Evolutionary conservation across 2,329 filamentous ascomycete genomes (phyloP), one percentile per base, ranked within the genome.

Genomic region (Rhynchosporium secalis): DNA sequence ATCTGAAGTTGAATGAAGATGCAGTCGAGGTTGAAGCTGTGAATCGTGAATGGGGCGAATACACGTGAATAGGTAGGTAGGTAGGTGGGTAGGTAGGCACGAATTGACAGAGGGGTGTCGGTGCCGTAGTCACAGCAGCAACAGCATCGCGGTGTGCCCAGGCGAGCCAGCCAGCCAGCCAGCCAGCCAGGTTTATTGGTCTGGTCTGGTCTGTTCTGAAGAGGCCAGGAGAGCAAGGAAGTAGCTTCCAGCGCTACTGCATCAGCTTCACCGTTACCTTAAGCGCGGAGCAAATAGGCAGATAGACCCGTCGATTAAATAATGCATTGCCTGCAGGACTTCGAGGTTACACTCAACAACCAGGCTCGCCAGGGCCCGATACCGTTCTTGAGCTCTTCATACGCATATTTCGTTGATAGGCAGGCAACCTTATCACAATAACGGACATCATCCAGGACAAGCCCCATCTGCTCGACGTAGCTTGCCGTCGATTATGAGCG

Each of bases 221-320:
- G 45, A 48, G 12, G 1, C 20, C 20, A 20, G 20, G 20, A 20
- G 20, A 20, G 20, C 20, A 20, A 48, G 46, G 20, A 28, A 10
- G 20, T 48, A 51, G 47, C 47, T n/a, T 33, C 1, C 47, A 48
- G 20, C 15, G 20, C 20, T 20, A 20, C 20, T 20, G 20, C 20
- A 20, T 20, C 20, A 20, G 20, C 20, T 20, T 20, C 20, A 20
- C 20, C 20, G 20, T 20, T 20, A 9, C n/a, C 12, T 49, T 6
- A 20, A 49, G 47, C 13, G 47, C 47, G 43, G 43, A 49, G 29
- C 47, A 13, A 45, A 20, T 47, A 54, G 52, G 38, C 28, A 13
- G 41, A 10, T 36, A 54, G 13, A 36, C 48, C 54, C 61, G 64
- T 52, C 57, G 20, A 20, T 20, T 20, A 20, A 20, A 20, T 20